phyloP scores from a whole-genome alignment of 2,329 filamentous ascomycete genomes.

The Fusarium sp. region DNA sequence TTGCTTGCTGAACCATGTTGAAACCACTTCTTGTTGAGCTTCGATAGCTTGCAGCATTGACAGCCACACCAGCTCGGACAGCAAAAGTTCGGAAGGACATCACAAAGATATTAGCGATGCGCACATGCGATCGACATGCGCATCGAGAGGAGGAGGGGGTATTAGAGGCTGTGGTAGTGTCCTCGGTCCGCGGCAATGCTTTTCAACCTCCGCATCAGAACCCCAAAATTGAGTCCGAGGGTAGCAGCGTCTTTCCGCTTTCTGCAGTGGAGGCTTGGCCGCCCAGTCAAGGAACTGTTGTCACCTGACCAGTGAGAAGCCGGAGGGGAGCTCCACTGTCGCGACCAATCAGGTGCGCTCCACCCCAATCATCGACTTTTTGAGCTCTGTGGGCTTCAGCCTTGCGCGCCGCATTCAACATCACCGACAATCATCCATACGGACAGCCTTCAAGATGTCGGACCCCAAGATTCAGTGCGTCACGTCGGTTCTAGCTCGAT shows the following conservation, averaged over 20 bases:
- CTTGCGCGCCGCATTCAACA: conserved; percentile 47
- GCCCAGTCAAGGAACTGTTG: conserved; percentile 13
- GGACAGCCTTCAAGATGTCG: conserved; percentile 61
- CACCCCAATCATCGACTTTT: conserved; percentile 45
- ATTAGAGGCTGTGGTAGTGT: conserved; percentile 32
- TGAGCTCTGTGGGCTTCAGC: conserved; percentile 49
- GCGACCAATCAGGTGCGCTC: conserved; percentile 44
- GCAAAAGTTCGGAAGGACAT: conserved; percentile 70
- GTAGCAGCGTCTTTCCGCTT: conserved; percentile 36
- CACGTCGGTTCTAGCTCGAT: neutral
- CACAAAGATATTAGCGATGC: conserved; percentile 54
- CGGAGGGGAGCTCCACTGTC: neutral
- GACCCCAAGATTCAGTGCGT: conserved; percentile 80
- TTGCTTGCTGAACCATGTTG: conserved; percentile 85
- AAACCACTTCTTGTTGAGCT: conserved; percentile 56
- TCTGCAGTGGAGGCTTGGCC: conserved; percentile 4
- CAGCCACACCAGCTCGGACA: conserved; percentile 65
- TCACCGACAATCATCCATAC: conserved; percentile 24
- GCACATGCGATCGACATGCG: conserved; percentile 47
- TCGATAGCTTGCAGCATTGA: conserved; percentile 56
- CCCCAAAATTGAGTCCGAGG: conserved; percentile 43
- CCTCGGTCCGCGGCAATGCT: conserved; percentile 47
- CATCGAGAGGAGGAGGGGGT: conserved; percentile 48
- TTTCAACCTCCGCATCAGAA: conserved; percentile 46
- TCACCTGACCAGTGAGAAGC: conserved; percentile 36